These are phyloP conservation scores for Kuraishia piskuri DNA, from an alignment of 805 yeast genomes.

Conservation along the genomic window DNA sequence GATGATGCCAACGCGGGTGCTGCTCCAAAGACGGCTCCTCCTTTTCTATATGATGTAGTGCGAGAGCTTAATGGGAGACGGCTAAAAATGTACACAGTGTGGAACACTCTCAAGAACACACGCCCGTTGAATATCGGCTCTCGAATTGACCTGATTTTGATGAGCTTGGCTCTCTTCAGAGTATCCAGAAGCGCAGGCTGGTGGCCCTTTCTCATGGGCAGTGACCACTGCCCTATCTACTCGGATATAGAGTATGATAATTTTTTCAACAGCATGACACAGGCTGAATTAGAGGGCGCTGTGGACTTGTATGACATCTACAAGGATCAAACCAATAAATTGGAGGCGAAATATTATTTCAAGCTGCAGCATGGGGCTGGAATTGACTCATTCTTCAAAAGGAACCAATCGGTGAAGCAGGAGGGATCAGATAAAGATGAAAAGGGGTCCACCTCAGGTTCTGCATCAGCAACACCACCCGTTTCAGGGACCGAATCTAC, in stretches of 20 bases:
- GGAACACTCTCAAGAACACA: conserved; percentile 76
- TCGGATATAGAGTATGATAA: conserved; percentile 43
- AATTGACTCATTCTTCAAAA: conserved; percentile 21
- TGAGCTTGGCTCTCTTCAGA: conserved; percentile 29
- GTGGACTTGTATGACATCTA: conserved; percentile 3
- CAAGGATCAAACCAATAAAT: conserved; percentile 21
- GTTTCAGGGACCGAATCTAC: neutral
- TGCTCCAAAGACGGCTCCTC: conserved; percentile 8
- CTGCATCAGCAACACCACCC: neutral
- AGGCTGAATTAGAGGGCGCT: neutral
- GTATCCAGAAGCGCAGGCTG: conserved; percentile 37
- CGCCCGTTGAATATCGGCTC: conserved; percentile 84
- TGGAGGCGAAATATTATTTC: conserved; percentile 47
- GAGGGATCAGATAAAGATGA: neutral
- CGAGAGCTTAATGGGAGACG: conserved; percentile 49
- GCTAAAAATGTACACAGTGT: conserved; percentile 73
- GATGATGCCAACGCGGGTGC: conserved; percentile 7
- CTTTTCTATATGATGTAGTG: conserved; percentile 49
- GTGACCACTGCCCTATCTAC: conserved; percentile 91
- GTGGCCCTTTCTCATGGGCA: conserved; percentile 69
- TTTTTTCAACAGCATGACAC: conserved; percentile 1
- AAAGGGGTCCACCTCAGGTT: neutral
- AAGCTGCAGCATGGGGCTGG: conserved; percentile 23
- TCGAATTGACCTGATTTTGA: conserved; percentile 70
- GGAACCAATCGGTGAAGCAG: neutral